Evolutionary conservation across 345 rosid genomes (phyloP).

Genomic region (Euphorbia tirucalli): DNA sequence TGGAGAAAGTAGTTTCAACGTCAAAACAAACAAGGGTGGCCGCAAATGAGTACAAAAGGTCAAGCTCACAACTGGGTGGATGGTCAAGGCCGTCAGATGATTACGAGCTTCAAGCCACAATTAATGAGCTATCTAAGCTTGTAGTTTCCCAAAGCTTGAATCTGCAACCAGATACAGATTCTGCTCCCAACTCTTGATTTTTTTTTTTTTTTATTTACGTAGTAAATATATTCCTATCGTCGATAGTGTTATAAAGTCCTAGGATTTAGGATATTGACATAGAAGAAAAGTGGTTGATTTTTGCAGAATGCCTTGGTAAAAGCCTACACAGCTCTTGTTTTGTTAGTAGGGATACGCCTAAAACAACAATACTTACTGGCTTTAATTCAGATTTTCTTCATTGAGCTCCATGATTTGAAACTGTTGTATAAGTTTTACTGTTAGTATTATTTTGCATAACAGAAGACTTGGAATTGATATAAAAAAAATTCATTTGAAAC

Average conservation of each 20-base stretch:
- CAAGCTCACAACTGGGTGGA: conserved; percentile 48
- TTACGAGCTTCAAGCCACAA: conserved; percentile 66
- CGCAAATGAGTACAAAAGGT: conserved; percentile 62
- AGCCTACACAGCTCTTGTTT: no score
- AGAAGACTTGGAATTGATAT: no score
- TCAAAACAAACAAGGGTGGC: conserved; percentile 72
- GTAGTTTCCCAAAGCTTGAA: conserved; percentile 74
- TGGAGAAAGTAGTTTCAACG: conserved; percentile 65
- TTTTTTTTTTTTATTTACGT: background rate
- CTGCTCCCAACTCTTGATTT: conserved; percentile 44
- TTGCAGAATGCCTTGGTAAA: no score
- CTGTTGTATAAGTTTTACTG: no score
- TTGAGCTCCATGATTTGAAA: no score
- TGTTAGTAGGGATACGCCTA: no score
- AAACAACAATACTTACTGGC: no score
- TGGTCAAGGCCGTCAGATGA: conserved; percentile 66
- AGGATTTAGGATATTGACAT: conserved; percentile 6
- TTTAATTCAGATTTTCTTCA: no score
- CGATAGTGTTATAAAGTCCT: background rate
- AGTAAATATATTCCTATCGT: background rate
- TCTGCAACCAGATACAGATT: conserved; percentile 66
- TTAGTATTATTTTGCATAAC: no score
- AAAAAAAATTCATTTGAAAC: no score
- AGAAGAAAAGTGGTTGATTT: no score
- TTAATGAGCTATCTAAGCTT: conserved; percentile 77